Percentiles rank a stretch among this genome's conserved stretches.
These are phyloP conservation scores for Closterium sp. DNA, from an alignment of 139 green algal genomes.

Conservation along the genomic window DNA sequence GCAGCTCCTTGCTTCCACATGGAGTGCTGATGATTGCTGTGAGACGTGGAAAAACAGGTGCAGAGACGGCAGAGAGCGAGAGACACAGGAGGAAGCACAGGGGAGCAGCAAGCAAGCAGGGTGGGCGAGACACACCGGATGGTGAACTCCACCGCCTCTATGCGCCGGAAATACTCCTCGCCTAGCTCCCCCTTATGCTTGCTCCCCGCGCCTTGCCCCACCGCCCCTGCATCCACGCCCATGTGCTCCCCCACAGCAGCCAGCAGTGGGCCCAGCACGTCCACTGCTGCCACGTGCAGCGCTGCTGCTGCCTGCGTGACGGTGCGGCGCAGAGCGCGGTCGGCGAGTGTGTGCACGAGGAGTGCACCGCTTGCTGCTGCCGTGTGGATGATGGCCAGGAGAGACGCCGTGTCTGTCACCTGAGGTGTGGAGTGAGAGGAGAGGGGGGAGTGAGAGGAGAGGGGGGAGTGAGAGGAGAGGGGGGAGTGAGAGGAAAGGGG, in stretches of 20 bases:
- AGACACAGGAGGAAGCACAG: neutral
- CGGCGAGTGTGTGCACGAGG: constrained; percentile 5
- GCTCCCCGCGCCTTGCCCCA: constrained; percentile 1
- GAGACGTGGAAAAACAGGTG: neutral
- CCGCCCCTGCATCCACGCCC: neutral
- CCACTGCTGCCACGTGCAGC: constrained; percentile 16
- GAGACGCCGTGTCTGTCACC: constrained; percentile 13
- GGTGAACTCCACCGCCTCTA: constrained; percentile 33
- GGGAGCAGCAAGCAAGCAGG: neutral
- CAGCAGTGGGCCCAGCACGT: constrained; percentile 15
- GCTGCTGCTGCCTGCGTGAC: neutral
- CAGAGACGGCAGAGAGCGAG: neutral
- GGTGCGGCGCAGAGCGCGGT: constrained; percentile 7
- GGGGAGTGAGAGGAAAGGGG: too few relatives aligned
- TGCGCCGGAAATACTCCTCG: constrained; percentile 37
- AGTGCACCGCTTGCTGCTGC: too few relatives aligned
- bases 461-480: too few relatives aligned
- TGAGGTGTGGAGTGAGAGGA: neutral
- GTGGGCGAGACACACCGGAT: constrained; percentile 2
- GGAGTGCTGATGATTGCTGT: neutral
- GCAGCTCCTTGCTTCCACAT: neutral
- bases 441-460: too few relatives aligned
- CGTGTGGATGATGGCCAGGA: constrained; percentile 8
- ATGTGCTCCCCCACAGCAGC: neutral
- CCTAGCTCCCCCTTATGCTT: neutral